phyloP scores from a whole-genome alignment of 306 rosid genomes.

The Macrotyloma uniflorum region DNA sequence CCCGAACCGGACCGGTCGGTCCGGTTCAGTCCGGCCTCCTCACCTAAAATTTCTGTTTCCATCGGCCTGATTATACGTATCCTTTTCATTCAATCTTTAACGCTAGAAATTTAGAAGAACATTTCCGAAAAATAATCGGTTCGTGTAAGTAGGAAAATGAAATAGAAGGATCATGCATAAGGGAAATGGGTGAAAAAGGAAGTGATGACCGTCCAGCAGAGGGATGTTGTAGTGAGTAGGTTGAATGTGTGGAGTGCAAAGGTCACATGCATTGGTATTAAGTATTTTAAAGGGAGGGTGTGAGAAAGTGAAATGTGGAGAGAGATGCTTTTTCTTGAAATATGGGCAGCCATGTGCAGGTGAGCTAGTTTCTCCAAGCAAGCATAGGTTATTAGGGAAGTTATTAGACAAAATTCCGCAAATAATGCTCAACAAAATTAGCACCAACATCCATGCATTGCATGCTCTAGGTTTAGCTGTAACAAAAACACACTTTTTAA shows the following conservation, averaged over 20 bases:
- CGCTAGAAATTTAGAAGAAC: too few species aligned
- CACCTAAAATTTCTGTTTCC: too few species aligned
- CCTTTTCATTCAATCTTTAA: too few species aligned
- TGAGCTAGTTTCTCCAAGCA: slow-evolving; percentile 47
- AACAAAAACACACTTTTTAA: too few species aligned
- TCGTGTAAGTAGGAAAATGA: too few species aligned
- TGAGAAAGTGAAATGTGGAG: slow-evolving; percentile 16
- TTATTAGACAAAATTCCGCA: slow-evolving; percentile 46
- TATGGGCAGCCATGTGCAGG: slow-evolving; percentile 52
- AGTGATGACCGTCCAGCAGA: slow-evolving; percentile 1
- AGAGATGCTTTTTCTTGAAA: slow-evolving; percentile 31
- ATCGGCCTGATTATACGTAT: too few species aligned
- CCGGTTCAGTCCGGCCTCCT: too few species aligned
- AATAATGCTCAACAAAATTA: slow-evolving; percentile 32
- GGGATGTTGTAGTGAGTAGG: slow-evolving; percentile 14
- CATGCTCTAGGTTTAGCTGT: too few species aligned
- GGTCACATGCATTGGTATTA: not conserved
- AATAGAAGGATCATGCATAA: too few species aligned
- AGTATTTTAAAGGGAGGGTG: not conserved
- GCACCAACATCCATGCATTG: too few species aligned
- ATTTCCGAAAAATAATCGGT: too few species aligned
- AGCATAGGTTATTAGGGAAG: not conserved
- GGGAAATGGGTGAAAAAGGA: not conserved
- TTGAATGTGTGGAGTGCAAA: not conserved
- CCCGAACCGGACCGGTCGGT: too few species aligned